phyloP scores from a whole-genome alignment of 2,329 filamentous ascomycete genomes.

The Phialophora expanda region DNA sequence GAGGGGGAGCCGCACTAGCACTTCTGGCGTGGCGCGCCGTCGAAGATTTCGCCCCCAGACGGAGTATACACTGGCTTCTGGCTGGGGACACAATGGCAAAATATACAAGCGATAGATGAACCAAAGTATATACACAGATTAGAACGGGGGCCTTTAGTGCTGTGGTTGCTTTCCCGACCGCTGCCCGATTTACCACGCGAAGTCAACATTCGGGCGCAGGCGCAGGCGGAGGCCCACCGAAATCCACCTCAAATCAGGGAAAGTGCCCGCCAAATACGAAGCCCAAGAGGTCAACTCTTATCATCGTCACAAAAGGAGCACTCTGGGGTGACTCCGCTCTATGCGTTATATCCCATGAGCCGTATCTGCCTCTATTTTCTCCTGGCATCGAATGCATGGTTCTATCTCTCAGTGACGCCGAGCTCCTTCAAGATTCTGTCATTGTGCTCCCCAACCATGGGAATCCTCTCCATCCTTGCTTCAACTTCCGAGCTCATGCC shows the following conservation, averaged over 20 bases:
- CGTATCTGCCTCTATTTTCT: neutral
- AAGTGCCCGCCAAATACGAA: slow-evolving; percentile 8
- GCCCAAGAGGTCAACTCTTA: no score
- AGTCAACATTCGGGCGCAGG: slow-evolving; percentile 1
- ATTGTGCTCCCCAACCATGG: slow-evolving; percentile 59
- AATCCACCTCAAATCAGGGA: neutral
- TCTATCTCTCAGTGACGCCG: slow-evolving; percentile 25
- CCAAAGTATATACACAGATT: slow-evolving; percentile 9
- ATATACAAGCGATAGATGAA: slow-evolving; percentile 3
- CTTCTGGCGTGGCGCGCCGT: neutral
- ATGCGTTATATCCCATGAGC: neutral
- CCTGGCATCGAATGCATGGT: neutral
- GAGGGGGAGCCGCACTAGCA: neutral
- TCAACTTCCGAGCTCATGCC: slow-evolving; percentile 47
- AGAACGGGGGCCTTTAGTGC: neutral
- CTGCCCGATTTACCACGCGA: neutral
- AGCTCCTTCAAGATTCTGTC: slow-evolving; percentile 54
- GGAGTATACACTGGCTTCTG: neutral
- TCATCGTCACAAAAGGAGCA: no score
- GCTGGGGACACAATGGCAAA: neutral
- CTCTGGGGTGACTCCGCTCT: neutral
- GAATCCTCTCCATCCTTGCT: slow-evolving; percentile 54
- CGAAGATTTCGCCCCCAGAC: neutral
- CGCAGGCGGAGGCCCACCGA: neutral
- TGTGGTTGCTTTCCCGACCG: neutral